Evolutionary conservation across 768 basidiomycete genomes (phyloP), one percentile per base, ranked within the genome.

Genomic region (Lactarius psammicola): DNA sequence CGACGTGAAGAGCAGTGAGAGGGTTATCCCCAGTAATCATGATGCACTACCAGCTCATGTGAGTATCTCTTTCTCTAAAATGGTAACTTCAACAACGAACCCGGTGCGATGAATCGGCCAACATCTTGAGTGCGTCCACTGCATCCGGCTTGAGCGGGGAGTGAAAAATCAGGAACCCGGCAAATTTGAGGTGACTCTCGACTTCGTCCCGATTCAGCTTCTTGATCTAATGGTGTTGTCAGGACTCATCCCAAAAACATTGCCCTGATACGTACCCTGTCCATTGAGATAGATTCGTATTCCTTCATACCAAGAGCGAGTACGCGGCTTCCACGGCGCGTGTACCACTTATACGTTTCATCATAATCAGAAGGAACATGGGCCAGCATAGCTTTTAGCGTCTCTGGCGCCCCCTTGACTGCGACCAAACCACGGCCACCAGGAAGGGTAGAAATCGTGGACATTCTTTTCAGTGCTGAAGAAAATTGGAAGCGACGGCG

Each of bases 11-110:
- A 9, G 97, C 97, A 0, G 97, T 99, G 60, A 99, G 79, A 9
- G 97, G 97, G 75, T 98, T 98, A 76, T 99, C 97, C 42, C 97
- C 97, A 55, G 97, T 99, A 69, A 99, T 99, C 97, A 99, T 99
- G 64, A 98, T 82, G 75, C 97, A 98, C 94, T 97, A 65, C 26
- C 28, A 36, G 62, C 60, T 20, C 34, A 62, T 4, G 57, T 69
- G 9, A 49, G 49, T 62, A 5, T 59, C 53, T 57, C 53, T 72
- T 13, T 49, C 59, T 64, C 8, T 17, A 20, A 56, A 7, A 59
- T 40, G 53, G 56, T 33, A 20, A 38, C 10, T 9, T 31, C 10
- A 49, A 53, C 44, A 1, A 83, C 92, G 58, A 79, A 97, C 95
- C 44, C 97, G 85, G 77, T 99, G 97, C 0, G 95, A 97, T 9